Conservation (phyloP, 169 alveolate genomes). For the Eimeria tenella region DNA sequence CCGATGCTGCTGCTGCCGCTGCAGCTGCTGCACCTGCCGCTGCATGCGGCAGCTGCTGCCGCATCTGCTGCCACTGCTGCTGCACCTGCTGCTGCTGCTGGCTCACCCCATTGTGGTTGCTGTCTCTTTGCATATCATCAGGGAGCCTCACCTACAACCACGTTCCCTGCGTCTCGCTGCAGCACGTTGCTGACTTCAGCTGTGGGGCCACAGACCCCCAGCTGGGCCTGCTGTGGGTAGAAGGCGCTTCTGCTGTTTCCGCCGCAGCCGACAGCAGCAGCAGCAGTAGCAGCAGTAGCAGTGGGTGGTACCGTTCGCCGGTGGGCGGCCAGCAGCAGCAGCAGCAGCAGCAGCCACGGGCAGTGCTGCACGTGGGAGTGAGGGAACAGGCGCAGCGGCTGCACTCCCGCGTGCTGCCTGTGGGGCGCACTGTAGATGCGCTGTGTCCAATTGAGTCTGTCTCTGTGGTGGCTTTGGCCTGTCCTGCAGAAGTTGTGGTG, state of each 20-base stretch:
- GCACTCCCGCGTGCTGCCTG: constrained; percentile 42
- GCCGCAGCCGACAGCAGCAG: background rate
- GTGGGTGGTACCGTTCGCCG: background rate
- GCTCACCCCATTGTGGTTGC: background rate
- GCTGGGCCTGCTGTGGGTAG: constrained; percentile 45
- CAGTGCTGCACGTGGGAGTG: constrained; percentile 48
- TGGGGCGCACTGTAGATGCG: constrained; percentile 63
- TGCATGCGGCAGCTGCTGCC: background rate
- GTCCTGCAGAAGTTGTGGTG: constrained; percentile 60
- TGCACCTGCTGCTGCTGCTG: constrained; percentile 8
- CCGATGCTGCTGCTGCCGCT: constrained; percentile 35
- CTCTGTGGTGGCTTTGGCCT: constrained; percentile 22
- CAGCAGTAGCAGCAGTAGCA: constrained; percentile 20
- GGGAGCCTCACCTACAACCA: constrained; percentile 46
- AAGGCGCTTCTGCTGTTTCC: constrained; percentile 36
- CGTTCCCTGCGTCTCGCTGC: constrained; percentile 36
- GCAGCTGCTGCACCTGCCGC: background rate
- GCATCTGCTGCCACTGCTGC: background rate
- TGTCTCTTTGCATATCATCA: background rate
- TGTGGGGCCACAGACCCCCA: constrained; percentile 51
- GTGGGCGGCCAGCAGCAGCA: background rate
- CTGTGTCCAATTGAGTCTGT: constrained; percentile 30
- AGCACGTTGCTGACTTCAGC: constrained; percentile 44
- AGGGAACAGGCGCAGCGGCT: constrained; percentile 70
- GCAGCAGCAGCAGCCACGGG: background rate